These are phyloP conservation scores for Mycena amicta DNA, from an alignment of 768 basidiomycete genomes.

Conservation along the genomic window DNA sequence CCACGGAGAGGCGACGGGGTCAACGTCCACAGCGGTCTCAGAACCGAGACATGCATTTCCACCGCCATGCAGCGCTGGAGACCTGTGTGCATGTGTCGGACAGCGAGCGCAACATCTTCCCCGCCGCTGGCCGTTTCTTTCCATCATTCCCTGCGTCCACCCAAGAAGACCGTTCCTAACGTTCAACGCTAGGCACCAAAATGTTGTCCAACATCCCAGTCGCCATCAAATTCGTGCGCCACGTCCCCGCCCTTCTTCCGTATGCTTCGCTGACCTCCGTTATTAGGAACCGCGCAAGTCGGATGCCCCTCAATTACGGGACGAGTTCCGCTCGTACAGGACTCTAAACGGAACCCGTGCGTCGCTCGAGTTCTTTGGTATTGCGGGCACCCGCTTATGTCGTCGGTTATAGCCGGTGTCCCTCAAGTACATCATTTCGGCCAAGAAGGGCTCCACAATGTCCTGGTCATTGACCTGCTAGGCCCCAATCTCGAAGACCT, in stretches of 20 bases:
- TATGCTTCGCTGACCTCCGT: slow-evolving; percentile 13
- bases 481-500: slow-evolving; percentile 98
- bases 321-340: slow-evolving; percentile 97
- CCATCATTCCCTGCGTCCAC: not conserved
- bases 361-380: slow-evolving; percentile 33
- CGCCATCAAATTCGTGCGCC: slow-evolving; percentile 93
- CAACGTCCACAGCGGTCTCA: no score
- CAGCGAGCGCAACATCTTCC: no score
- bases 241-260: slow-evolving; percentile 21
- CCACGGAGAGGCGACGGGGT: no score
- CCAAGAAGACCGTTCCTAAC: not conserved
- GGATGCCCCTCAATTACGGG: slow-evolving; percentile 95
- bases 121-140: no score
- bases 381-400: slow-evolving; percentile 10
- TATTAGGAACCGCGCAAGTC: slow-evolving; percentile 92
- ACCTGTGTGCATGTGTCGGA: no score
- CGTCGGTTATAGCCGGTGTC: slow-evolving; percentile 71
- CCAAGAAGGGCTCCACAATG: slow-evolving; percentile 97
- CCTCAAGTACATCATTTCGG: slow-evolving; percentile 99
- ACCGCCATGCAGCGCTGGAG: no score
- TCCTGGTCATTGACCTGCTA: slow-evolving; percentile 89
- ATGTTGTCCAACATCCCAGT: slow-evolving; percentile 84
- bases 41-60: no score
- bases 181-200: slow-evolving; percentile 66
- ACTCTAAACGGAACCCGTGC: slow-evolving; percentile 87